Evolutionary conservation across 139 green algal species (phyloP).

Genomic region (Picochlorum sp.): DNA sequence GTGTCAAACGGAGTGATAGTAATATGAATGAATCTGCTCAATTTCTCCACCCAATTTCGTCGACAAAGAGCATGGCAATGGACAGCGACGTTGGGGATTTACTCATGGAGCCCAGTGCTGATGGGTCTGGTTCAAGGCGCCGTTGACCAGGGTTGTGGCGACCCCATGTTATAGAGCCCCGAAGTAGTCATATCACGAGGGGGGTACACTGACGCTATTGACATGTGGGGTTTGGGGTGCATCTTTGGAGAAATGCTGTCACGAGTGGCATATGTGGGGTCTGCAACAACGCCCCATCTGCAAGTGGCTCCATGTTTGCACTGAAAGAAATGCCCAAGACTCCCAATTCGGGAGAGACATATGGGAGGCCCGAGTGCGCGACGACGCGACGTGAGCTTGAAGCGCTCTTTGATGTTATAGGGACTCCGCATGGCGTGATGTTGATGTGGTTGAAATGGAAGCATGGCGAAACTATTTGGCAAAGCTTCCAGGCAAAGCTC

Average conservation of each 20-base stretch:
- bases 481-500: constrained; percentile 38
- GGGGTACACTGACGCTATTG: constrained; percentile 61
- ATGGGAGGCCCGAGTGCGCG: constrained; percentile 20
- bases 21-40: background rate
- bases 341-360: constrained; percentile 37
- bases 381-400: constrained; percentile 60
- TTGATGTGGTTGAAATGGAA: constrained; percentile 50
- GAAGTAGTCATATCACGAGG: constrained; percentile 62
- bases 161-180: constrained; percentile 47
- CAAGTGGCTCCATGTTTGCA: constrained; percentile 70
- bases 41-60: background rate
- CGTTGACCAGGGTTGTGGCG: constrained; percentile 61
- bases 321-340: constrained; percentile 57
- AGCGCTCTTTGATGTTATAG: constrained; percentile 81
- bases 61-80: too few species aligned
- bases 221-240: constrained; percentile 75
- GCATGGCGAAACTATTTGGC: constrained; percentile 73
- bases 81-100: background rate
- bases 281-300: constrained; percentile 59
- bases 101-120: background rate
- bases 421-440: constrained; percentile 69
- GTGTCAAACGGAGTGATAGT: background rate
- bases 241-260: constrained; percentile 89
- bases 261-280: constrained; percentile 56
- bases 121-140: constrained; percentile 20